phyloP scores from a whole-genome alignment of 2,329 filamentous ascomycete genomes.

The Phialophora tarda region DNA sequence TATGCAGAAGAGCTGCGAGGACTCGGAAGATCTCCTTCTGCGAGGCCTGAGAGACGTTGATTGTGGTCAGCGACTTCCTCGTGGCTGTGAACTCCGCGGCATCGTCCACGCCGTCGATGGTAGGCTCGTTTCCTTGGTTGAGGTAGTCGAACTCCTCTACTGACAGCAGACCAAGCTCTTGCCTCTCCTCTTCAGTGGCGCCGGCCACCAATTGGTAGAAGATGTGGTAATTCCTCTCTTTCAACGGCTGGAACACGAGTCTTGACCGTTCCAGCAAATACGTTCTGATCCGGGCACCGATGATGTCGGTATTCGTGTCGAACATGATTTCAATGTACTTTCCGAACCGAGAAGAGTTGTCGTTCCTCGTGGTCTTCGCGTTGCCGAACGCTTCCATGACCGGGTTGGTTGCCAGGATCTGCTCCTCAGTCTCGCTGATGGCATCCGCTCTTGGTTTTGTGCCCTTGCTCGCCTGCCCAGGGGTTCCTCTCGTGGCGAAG shows the following conservation, averaged over 20 bases:
- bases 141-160: conserved; percentile 94
- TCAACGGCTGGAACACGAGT: conserved; percentile 94
- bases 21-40: conserved; percentile 89
- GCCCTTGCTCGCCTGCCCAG: conserved; percentile 80
- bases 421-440: conserved; percentile 98
- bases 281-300: conserved; percentile 94
- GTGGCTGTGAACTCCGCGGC: conserved; percentile 92
- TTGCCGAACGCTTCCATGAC: conserved; percentile 99
- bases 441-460: conserved; percentile 72
- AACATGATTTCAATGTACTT: conserved; percentile 99
- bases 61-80: conserved; percentile 81
- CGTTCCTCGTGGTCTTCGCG: conserved; percentile 98
- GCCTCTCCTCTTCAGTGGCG: conserved; percentile 79
- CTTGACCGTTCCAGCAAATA: conserved; percentile 94
- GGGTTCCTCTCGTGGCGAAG: conserved; percentile 95
- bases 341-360: conserved; percentile 98
- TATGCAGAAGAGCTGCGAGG: conserved; percentile 86
- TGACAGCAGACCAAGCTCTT: conserved; percentile 77
- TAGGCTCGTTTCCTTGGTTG: conserved; percentile 89
- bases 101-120: conserved; percentile 94
- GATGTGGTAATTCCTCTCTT: conserved; percentile 98
- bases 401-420: conserved; percentile 96
- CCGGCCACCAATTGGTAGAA: conserved; percentile 97
- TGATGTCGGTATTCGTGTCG: conserved; percentile 91
- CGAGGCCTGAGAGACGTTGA: conserved; percentile 76